Conservation (phyloP, 352 stramenopile genomes). For the Phytophthora citricola region DNA sequence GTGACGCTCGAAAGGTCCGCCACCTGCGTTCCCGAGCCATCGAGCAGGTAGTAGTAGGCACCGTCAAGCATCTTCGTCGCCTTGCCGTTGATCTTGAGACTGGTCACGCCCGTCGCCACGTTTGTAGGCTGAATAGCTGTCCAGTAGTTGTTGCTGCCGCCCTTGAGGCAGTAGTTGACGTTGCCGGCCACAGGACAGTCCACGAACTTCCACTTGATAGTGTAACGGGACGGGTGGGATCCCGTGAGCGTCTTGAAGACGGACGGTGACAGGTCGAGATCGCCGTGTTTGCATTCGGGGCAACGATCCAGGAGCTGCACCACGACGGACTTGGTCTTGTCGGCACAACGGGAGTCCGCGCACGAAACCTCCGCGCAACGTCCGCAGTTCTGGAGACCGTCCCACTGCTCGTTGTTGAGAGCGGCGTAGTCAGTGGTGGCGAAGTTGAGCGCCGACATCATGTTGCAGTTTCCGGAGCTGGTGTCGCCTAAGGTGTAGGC, state of each 20-base stretch:
- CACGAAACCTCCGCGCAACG: background rate
- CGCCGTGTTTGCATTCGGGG: slow-evolving; percentile 7
- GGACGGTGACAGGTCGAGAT: slow-evolving; percentile 43
- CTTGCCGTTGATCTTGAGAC: slow-evolving; percentile 48
- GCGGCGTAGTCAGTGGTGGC: background rate
- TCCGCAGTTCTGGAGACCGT: background rate
- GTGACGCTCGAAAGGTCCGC: slow-evolving; percentile 42
- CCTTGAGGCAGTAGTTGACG: slow-evolving; percentile 36
- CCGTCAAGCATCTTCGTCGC: slow-evolving; percentile 62
- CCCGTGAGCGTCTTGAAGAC: slow-evolving; percentile 52
- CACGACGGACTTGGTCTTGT: background rate
- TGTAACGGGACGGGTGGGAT: slow-evolving; percentile 30
- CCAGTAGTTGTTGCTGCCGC: slow-evolving; percentile 43
- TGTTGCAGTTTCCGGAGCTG: background rate
- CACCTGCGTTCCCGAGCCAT: slow-evolving; percentile 42
- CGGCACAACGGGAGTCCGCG: background rate
- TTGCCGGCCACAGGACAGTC: slow-evolving; percentile 40
- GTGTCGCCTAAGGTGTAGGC: background rate
- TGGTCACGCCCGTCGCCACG: slow-evolving; percentile 34
- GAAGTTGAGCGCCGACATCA: slow-evolving; percentile 1
- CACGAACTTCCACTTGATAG: slow-evolving; percentile 47
- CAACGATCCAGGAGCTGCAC: background rate
- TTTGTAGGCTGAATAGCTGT: slow-evolving; percentile 47
- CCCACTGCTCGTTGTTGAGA: background rate
- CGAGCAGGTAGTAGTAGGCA: slow-evolving; percentile 67